Evolutionary conservation across 2,329 filamentous ascomycete species (phyloP).

Genomic region (Aureobasidium sp.): DNA sequence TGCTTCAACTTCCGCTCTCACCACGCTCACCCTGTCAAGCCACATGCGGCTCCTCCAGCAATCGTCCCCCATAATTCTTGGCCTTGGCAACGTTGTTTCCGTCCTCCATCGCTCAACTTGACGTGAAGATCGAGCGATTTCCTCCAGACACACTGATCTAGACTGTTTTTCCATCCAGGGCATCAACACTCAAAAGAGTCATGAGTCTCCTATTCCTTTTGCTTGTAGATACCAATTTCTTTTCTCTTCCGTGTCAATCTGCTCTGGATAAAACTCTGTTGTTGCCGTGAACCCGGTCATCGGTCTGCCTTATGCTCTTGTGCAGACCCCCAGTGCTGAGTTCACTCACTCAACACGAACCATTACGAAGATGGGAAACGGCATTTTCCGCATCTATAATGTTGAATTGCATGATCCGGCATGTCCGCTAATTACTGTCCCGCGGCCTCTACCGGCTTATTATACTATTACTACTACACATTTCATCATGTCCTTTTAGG

Average conservation of each 20-base stretch:
- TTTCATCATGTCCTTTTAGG: too few species aligned
- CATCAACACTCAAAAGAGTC: neutral
- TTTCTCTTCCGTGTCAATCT: neutral
- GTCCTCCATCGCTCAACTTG: neutral
- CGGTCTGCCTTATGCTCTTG: neutral
- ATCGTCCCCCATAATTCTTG: conserved; percentile 2
- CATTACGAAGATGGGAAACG: neutral
- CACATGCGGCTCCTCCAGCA: conserved; percentile 5
- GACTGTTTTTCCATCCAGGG: neutral
- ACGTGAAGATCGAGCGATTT: conserved; percentile 7
- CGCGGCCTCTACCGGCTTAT: too few species aligned
- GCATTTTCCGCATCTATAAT: neutral
- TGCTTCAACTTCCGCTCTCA: neutral
- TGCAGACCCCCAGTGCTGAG: neutral
- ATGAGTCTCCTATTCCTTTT: conserved; percentile 6
- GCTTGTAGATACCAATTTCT: neutral
- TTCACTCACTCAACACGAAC: neutral
- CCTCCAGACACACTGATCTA: neutral
- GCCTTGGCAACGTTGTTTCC: neutral
- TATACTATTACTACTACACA: too few species aligned
- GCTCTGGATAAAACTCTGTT: neutral
- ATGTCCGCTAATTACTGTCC: neutral
- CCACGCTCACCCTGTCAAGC: neutral
- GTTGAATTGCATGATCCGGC: neutral
- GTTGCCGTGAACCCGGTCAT: neutral